phyloP scores from a whole-genome alignment of 1,284 basidiomycete species.

The Takashimella tepidaria region DNA sequence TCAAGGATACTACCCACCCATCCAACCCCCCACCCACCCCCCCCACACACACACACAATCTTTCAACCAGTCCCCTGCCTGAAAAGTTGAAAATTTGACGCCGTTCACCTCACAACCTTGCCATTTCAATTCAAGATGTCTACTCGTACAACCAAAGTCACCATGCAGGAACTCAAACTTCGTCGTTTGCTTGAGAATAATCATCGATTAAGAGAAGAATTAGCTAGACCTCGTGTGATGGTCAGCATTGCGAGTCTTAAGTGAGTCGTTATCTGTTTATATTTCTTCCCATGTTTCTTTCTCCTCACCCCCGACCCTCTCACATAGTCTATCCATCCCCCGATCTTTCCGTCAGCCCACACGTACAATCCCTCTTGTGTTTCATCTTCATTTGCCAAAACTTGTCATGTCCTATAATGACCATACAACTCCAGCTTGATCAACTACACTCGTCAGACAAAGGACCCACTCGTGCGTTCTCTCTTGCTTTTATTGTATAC shows the following conservation, averaged over 20 bases:
- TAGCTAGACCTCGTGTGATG: constrained; percentile 77
- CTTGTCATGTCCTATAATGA: too few species aligned
- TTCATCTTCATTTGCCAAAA: not conserved
- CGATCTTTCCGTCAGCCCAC: not conserved
- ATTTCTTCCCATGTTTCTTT: too few species aligned
- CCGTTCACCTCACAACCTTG: too few species aligned
- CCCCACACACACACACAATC: too few species aligned
- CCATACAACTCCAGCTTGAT: constrained; percentile 72
- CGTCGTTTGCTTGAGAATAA: constrained; percentile 90
- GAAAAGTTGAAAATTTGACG: too few species aligned
- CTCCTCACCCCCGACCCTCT: too few species aligned
- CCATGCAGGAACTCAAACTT: constrained; percentile 96
- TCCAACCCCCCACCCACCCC: too few species aligned
- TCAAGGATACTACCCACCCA: too few species aligned
- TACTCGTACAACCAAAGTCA: constrained; percentile 35
- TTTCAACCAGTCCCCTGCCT: too few species aligned
- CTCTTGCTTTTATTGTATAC: too few species aligned
- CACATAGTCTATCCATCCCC: not conserved
- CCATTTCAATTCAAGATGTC: too few species aligned
- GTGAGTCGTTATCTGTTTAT: constrained; percentile 20
- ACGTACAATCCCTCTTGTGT: not conserved
- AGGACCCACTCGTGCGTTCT: constrained; percentile 70
- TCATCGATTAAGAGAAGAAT: constrained; percentile 82
- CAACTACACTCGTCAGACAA: constrained; percentile 84
- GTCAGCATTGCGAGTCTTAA: constrained; percentile 77